Percentiles rank a stretch among this genome's conserved stretches.
phyloP scores from a whole-genome alignment of 208 protist species.

The Acanthamoeba comandoni region DNA sequence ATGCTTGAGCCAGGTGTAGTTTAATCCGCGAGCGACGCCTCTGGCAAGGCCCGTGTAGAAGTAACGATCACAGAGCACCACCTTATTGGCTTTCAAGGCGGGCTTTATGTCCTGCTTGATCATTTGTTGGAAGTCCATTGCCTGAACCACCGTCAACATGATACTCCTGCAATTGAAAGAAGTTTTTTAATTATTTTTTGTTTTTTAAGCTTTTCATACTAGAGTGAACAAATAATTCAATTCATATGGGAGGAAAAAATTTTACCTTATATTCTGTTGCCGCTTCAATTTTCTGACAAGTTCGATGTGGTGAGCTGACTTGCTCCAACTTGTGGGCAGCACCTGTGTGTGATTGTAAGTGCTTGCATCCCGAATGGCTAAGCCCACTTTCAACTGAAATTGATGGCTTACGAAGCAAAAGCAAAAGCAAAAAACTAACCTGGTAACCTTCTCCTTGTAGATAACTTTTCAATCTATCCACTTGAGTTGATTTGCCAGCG shows the following conservation, averaged over 20 bases:
- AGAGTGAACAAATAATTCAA: too few relatives aligned
- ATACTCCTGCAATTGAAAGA: too few relatives aligned
- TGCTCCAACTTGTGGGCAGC: conserved; percentile 67
- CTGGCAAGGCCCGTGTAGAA: conserved; percentile 71
- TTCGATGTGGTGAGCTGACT: conserved; percentile 65
- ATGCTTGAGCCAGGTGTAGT: conserved; percentile 56
- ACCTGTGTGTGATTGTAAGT: too few relatives aligned
- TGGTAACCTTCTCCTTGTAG: conserved; percentile 70
- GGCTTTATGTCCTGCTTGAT: conserved; percentile 68
- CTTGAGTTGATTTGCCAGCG: conserved; percentile 72
- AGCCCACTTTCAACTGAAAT: too few relatives aligned
- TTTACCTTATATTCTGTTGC: conserved; percentile 38
- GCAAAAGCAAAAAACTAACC: conserved; percentile 19
- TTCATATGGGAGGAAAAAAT: too few relatives aligned
- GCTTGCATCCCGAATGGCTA: too few relatives aligned
- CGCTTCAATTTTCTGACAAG: conserved; percentile 63
- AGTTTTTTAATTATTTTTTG: too few relatives aligned
- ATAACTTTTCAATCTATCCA: conserved; percentile 50
- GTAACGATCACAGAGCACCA: conserved; percentile 72
- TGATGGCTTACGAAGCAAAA: too few relatives aligned
- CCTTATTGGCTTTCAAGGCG: conserved; percentile 53
- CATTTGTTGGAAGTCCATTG: conserved; percentile 73
- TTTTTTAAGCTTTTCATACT: too few relatives aligned
- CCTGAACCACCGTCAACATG: conserved; percentile 66
- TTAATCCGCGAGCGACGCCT: conserved; percentile 63